Percentiles rank a stretch among this genome's conserved stretches.
phyloP scores from a whole-genome alignment of 352 stramenopile genomes.

The Pythium dissimile region DNA sequence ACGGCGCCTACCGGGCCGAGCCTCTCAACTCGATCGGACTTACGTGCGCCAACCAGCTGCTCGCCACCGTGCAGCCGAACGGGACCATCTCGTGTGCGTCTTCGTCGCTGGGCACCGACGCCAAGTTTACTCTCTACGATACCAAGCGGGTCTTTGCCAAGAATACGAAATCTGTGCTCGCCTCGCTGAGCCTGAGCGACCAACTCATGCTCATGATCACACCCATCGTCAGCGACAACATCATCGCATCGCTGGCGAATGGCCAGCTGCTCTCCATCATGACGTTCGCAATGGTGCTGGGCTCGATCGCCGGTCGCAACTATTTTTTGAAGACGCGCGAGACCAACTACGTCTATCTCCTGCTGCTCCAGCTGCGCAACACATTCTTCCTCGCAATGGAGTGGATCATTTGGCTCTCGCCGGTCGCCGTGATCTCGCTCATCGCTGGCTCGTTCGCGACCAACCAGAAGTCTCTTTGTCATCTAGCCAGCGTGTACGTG shows the following conservation, averaged over 20 bases:
- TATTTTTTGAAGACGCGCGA: conserved; percentile 54
- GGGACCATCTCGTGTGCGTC: neutral
- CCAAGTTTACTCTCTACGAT: conserved; percentile 41
- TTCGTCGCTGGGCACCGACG: neutral
- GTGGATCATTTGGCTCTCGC: conserved; percentile 8
- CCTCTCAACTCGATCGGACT: conserved; percentile 32
- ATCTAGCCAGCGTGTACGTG: neutral
- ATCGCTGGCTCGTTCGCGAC: conserved; percentile 44
- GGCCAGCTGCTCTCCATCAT: conserved; percentile 55
- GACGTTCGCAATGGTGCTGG: conserved; percentile 63
- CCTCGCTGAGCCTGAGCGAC: conserved; percentile 48
- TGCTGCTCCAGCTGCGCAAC: conserved; percentile 67
- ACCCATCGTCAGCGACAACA: conserved; percentile 59
- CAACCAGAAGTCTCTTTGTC: conserved; percentile 20
- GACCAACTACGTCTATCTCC: conserved; percentile 64
- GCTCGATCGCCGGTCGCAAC: conserved; percentile 45
- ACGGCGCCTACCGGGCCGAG: neutral
- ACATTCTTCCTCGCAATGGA: conserved; percentile 51
- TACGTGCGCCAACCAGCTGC: conserved; percentile 37
- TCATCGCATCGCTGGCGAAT: conserved; percentile 45
- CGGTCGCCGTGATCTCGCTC: neutral
- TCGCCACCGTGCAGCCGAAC: conserved; percentile 21
- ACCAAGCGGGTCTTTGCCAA: conserved; percentile 38
- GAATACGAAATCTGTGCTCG: conserved; percentile 22
- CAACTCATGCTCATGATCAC: conserved; percentile 54